Evolutionary conservation across 2,329 filamentous ascomycete species (phyloP), one percentile per base, ranked within the genome.

Genomic region (Fusarium chlamydosporum): DNA sequence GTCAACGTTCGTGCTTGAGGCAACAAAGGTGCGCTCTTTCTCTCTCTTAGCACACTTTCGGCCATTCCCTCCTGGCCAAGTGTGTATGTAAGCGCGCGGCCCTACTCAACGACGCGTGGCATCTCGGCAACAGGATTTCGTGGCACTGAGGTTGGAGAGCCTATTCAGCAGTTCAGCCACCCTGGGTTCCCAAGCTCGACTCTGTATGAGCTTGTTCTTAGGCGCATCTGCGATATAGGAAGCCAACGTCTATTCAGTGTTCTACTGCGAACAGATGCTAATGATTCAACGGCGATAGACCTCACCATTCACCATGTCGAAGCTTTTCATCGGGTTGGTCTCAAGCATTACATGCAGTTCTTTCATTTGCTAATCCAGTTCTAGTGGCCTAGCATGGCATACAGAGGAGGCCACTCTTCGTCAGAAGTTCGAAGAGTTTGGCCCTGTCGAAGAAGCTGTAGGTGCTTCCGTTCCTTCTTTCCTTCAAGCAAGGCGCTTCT

Each of bases 351-450:
- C 27, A 18, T 40, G 16, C 27, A 31, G 35, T 18, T 51, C 37
- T 60, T 37, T 56, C 57, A 53, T 43, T 35, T 56, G 56, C 76
- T 78, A 58, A 77, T 59, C 31, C 47, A 41, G 47, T 45, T 26
- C 46, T 97, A 70, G 95, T 78, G 96, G 96, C 87, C 93, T 99
- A 74, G 93, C 96, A 77, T 99, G 96, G 96, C 94, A 97, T 84
- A 99, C 96, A 70, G 94, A 96, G 81, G 95, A 98, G 82, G 82
- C 83, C 43, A 94, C 92, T 73, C 85, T 99, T 72, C 91, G 92
- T 77, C 84, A 91, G 78, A 97, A 97, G 82, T 99, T 99, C 80
- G 91, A 95, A 80, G 91, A 96, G 80, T 97, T 93, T 78, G 95
- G 95, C 65, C 84, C 85, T 41, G 92, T 99, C 72, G 94, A 97